These are phyloP conservation scores for Pugionium dolabratum DNA, from an alignment of 345 rosid species.

Conservation along the genomic window DNA sequence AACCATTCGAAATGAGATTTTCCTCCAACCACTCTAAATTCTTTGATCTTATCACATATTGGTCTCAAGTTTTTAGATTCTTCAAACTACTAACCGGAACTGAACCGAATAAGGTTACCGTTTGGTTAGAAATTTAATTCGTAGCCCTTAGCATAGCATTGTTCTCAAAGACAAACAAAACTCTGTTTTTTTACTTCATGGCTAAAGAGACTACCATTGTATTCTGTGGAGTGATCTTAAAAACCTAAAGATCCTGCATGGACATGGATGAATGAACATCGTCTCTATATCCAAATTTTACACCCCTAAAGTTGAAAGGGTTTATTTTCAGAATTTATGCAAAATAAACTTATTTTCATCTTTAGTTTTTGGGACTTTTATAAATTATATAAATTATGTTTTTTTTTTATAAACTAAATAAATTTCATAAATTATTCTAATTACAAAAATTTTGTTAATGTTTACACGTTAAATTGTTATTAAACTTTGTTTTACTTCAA, in stretches of 20 bases:
- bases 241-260: constrained; percentile 85
- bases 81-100: constrained; percentile 6
- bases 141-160: not conserved
- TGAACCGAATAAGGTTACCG: not conserved
- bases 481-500: no score
- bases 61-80: constrained; percentile 7
- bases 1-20: not conserved
- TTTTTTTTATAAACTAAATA: no score
- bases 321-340: no score
- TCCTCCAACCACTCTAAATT: not conserved
- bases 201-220: constrained; percentile 33
- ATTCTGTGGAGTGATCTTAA: constrained; percentile 79
- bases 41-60: constrained; percentile 10
- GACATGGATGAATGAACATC: constrained; percentile 75
- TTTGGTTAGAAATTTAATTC: not conserved
- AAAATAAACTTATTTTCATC: no score
- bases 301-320: no score
- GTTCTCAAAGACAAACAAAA: constrained; percentile 10
- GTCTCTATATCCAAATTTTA: no score
- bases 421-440: no score
- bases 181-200: constrained; percentile 13
- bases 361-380: no score
- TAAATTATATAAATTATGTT: no score
- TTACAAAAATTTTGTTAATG: no score
- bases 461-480: no score